These are phyloP conservation scores for Trichoderma atrobrunneum DNA, from an alignment of 2,329 filamentous ascomycete genomes.

Conservation along the genomic window DNA sequence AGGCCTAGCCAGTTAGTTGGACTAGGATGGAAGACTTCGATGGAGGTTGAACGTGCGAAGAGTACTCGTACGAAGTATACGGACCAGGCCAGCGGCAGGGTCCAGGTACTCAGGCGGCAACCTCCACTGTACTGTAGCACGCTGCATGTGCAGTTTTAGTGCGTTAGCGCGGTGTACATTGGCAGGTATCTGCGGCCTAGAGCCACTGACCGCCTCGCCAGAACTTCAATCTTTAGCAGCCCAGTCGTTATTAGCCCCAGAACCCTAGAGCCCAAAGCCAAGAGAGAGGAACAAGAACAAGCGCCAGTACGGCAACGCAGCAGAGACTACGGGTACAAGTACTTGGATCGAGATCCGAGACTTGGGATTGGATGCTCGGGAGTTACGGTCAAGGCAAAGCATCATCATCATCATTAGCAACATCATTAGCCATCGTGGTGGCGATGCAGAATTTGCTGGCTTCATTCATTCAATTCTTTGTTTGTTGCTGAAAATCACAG, in stretches of 20 bases:
- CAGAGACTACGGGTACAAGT: neutral
- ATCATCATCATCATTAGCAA: neutral
- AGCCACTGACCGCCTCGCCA: constrained; percentile 7
- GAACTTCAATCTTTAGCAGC: neutral
- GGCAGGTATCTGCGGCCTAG: neutral
- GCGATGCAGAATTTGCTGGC: neutral
- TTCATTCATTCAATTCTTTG: neutral
- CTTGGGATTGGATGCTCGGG: neutral
- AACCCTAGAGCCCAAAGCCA: too few species aligned
- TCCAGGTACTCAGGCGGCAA: neutral
- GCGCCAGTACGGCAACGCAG: neutral
- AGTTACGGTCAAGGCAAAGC: neutral
- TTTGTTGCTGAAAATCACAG: neutral
- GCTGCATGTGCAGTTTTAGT: neutral
- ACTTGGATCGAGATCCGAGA: neutral
- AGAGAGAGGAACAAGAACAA: neutral
- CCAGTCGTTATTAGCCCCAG: neutral
- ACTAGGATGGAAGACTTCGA: neutral
- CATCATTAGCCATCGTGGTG: neutral
- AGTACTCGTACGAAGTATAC: neutral
- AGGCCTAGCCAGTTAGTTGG: neutral
- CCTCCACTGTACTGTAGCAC: neutral
- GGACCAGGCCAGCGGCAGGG: neutral
- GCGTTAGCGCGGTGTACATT: neutral
- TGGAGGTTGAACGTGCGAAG: neutral